Conservation (phyloP, 2,329 filamentous ascomycete genomes). For the Fusarium algeriense region DNA sequence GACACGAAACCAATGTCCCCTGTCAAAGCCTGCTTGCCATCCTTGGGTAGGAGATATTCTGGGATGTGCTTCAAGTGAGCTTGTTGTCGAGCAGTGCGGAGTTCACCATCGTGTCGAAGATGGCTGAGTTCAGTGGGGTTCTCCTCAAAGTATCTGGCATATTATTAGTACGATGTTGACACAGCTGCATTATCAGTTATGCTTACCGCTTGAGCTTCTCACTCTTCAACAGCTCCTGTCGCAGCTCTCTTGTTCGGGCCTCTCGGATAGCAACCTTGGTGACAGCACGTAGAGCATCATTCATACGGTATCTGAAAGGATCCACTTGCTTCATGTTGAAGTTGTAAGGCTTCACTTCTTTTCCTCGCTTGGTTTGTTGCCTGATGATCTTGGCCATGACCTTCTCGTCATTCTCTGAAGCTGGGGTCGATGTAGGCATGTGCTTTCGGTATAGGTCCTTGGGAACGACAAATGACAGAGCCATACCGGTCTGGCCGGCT, state of each 20-base stretch:
- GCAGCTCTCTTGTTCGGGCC: constrained; percentile 87
- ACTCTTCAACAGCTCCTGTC: constrained; percentile 90
- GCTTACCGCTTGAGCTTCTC: constrained; percentile 84
- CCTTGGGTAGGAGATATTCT: constrained; percentile 88
- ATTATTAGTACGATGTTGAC: constrained; percentile 5
- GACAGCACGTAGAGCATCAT: constrained; percentile 89
- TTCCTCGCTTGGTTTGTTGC: constrained; percentile 81
- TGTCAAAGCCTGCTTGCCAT: constrained; percentile 76
- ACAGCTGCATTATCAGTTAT: no score
- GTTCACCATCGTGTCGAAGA: constrained; percentile 89
- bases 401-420: constrained; percentile 85
- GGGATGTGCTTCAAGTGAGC: constrained; percentile 94
- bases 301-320: constrained; percentile 94
- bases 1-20: constrained; percentile 83
- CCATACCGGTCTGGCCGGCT: constrained; percentile 92
- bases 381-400: constrained; percentile 83
- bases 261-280: constrained; percentile 91
- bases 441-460: constrained; percentile 87
- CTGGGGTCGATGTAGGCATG: constrained; percentile 82
- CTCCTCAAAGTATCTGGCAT: constrained; percentile 84
- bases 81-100: constrained; percentile 85
- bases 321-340: constrained; percentile 97
- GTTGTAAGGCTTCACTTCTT: constrained; percentile 88
- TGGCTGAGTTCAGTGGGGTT: constrained; percentile 91
- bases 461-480: constrained; percentile 94